Base-by-base conservation (phyloP, 441 rosid species). In the Gossypium davidsonii region DNA sequence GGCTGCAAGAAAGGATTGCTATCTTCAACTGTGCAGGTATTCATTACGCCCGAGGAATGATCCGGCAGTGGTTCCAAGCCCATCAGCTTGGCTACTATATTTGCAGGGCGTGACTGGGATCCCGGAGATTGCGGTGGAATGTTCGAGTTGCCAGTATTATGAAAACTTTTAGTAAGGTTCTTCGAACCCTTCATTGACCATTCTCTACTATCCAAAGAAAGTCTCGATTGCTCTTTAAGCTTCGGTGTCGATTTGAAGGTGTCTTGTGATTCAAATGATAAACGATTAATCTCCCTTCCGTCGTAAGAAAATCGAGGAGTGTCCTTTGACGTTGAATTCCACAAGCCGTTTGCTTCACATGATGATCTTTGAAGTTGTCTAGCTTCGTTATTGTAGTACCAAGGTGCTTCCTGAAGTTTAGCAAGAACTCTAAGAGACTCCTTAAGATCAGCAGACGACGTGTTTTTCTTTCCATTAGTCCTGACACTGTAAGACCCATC, bases 11-110 rank as follows among this genome's bases (percentile, higher is more conserved):
- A 87, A 6, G 80, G 82, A 71, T 83, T 84, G 48, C 55, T 78
- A 63, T 77, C 82, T 25, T 87, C 89, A 73, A 64, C 73, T 10
- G 26, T 59, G 62, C 73, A 67, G 73, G 52, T 78, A 76, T 77
- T 85, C 64, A 67, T 77, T 73, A 77, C 66, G 74, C 84, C 71
- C 31, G 77, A 70, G 71, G 87, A 78, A 68, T 91, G 88, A 77
- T 87, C 85, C 2, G 99, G 98, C 82, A 94, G 81, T 53, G 89
- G 79, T 48, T 92, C 99, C 88, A 92, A 91, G 58, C 99, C 99
- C 99, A 94, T 94, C 76, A 94, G 85, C 85, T 91, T 94, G 25
- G 98, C 99, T 60, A 94, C 97, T 66, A 94, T 88, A 77, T 90
- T 84, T 31, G 98, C 83, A 73, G 96, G 92, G 42, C 89, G 88